A percentile compares a stretch with the other conserved stretches of the same genome.
phyloP scores from a whole-genome alignment of 129 eudicot species.

The Pseudognaphalium luteoalbum region DNA sequence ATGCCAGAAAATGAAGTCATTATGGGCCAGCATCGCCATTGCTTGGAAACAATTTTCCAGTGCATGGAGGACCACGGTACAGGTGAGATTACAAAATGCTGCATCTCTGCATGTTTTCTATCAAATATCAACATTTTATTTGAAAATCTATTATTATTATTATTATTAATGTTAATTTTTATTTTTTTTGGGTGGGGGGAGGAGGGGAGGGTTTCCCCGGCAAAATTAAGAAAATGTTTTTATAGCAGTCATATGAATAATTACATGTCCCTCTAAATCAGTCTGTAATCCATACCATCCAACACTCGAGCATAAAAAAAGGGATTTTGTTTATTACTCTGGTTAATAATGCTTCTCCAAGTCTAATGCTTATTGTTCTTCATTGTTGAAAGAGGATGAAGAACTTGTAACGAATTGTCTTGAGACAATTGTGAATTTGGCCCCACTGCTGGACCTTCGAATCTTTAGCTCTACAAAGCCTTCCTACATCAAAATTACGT shows the following conservation, averaged over 20 bases:
- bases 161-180: too few species aligned
- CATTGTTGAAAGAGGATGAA: slow-evolving; percentile 81
- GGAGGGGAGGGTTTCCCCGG: too few species aligned
- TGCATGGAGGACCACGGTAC: slow-evolving; percentile 85
- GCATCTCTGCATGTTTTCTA: neutral
- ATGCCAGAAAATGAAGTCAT: slow-evolving; percentile 97
- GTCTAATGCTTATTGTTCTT: slow-evolving; percentile 14
- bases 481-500: slow-evolving; percentile 92
- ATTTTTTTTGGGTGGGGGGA: too few species aligned
- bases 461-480: slow-evolving; percentile 98
- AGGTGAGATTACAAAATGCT: slow-evolving; percentile 45
- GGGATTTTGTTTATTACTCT: neutral
- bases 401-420: slow-evolving; percentile 96
- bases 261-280: neutral
- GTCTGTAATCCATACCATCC: neutral
- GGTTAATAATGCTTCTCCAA: slow-evolving; percentile 3
- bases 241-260: neutral
- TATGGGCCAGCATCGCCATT: slow-evolving; percentile 97
- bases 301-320: neutral
- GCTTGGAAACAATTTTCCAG: slow-evolving; percentile 89
- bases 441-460: slow-evolving; percentile 81
- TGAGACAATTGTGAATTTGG: slow-evolving; percentile 91
- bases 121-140: neutral
- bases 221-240: neutral
- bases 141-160: neutral